A percentile compares a stretch with the other conserved stretches of the same genome.
phyloP scores from a whole-genome alignment of 163 green algal genomes.

The Volvox carteri region DNA sequence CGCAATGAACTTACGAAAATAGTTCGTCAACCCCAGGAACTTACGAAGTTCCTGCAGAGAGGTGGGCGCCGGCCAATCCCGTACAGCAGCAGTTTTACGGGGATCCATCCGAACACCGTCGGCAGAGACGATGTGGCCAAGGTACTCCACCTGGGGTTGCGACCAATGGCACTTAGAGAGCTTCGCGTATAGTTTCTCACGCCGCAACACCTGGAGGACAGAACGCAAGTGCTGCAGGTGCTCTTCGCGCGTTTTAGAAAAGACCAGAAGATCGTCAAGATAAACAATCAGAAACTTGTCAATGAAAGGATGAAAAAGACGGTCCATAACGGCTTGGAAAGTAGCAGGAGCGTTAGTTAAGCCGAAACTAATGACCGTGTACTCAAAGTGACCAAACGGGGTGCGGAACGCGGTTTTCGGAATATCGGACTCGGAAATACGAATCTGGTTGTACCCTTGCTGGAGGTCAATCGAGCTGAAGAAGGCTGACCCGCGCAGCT shows the following conservation, averaged over 20 bases:
- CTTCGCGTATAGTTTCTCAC: constrained; percentile 7
- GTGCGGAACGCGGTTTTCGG: constrained; percentile 81
- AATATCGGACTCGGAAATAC: constrained; percentile 63
- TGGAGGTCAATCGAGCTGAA: constrained; percentile 80
- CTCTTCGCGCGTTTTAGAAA: constrained; percentile 46
- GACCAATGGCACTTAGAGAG: not conserved
- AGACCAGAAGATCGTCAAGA: constrained; percentile 73
- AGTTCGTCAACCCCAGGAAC: constrained; percentile 46
- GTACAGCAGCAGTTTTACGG: not conserved
- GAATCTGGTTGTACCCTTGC: constrained; percentile 80
- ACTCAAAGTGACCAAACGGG: constrained; percentile 78
- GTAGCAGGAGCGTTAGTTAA: constrained; percentile 80
- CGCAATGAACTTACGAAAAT: constrained; percentile 52
- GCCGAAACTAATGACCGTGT: constrained; percentile 77
- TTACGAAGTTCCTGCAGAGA: constrained; percentile 37
- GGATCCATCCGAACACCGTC: constrained; percentile 16
- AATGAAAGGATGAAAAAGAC: not conserved
- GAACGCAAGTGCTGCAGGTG: not conserved
- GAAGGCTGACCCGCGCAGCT: constrained; percentile 62
- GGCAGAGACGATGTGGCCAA: constrained; percentile 16
- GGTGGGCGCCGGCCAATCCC: constrained; percentile 6
- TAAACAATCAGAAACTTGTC: not conserved
- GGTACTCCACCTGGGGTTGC: constrained; percentile 3
- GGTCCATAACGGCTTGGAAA: constrained; percentile 69
- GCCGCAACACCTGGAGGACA: not conserved